Conservation (phyloP, 495 filamentous ascomycete genomes). For the Penicillium argentinense region DNA sequence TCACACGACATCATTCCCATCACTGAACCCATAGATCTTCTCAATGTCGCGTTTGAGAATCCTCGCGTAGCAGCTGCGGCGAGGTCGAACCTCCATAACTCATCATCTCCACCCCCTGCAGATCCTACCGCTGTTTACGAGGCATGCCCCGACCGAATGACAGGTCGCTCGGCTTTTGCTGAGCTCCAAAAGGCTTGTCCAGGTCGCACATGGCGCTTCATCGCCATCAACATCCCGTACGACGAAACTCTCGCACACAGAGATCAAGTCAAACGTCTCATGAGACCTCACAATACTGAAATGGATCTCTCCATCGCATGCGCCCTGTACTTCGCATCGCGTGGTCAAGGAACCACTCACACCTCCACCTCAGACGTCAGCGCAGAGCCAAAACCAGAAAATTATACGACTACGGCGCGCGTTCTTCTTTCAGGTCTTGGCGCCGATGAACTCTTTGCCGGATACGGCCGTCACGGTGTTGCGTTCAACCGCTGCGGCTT, state of each 20-base stretch:
- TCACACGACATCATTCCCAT: constrained; percentile 74
- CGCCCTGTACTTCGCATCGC: constrained; percentile 90
- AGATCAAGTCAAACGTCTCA: constrained; percentile 66
- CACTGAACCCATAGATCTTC: constrained; percentile 72
- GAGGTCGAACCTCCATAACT: constrained; percentile 11
- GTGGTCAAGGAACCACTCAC: constrained; percentile 59
- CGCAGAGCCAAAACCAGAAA: constrained; percentile 3
- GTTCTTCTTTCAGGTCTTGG: constrained; percentile 91
- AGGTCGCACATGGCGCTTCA: constrained; percentile 72
- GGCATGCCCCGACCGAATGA: constrained; percentile 84
- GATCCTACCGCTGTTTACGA: constrained; percentile 60
- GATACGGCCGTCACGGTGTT: constrained; percentile 81
- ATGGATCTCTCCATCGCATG: constrained; percentile 98
- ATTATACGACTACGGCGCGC: constrained; percentile 70
- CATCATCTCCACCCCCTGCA: constrained; percentile 1
- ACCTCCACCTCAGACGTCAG: neutral
- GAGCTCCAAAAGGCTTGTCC: constrained; percentile 76
- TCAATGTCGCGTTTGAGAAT: constrained; percentile 98
- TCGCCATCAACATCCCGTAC: constrained; percentile 82
- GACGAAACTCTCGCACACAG: constrained; percentile 70
- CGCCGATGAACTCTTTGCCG: constrained; percentile 94
- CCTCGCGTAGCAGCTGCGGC: constrained; percentile 61
- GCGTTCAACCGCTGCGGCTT: constrained; percentile 70
- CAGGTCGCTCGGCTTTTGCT: constrained; percentile 70
- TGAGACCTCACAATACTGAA: constrained; percentile 92